Base-by-base conservation (phyloP, 2,329 filamentous ascomycete species). In the Colletotrichum paranaense region DNA sequence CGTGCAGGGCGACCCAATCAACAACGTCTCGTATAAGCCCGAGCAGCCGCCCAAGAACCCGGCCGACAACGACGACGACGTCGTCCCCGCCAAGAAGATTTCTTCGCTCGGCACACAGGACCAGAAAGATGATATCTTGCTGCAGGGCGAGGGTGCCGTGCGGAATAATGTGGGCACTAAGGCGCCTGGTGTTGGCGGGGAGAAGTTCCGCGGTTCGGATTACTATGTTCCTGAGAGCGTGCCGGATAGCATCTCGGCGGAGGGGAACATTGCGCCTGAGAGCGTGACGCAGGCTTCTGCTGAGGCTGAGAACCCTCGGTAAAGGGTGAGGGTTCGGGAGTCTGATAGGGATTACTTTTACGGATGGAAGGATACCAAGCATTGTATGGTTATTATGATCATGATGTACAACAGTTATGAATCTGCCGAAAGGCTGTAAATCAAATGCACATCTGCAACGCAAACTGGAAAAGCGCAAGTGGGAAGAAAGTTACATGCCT, bases 1-100 rank as follows among this genome's bases (percentile, higher is more conserved):
- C 57, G 81, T 84, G 49, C 85, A 82, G 63, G 78, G 83, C 49
- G 85, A 88, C 28, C 74, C 87, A 46, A 85, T 81, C 79, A 86
- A 86, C 57, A 88, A 85, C 75, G 78, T 78, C 22, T 77, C 85
- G 24, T 87, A 84, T 80, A 87, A 86, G 77, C 60, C 83, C 8
- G 68, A 78, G 68, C 78, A 81, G 46, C 77, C 77, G 52, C 78
- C 82, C 28, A 73, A 71, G 67, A 30, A 73, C 67, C 71, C 67
- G 14, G 84, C 85, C 26, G 68, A 80, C 63, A 80, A 86, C 67
- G 81, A 85, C 68, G 81, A 81, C 63, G 79, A 84, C 35, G 80
- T 84, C 3, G 80, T 81, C 0, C 75, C 77, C 3, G 78, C 79
- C 1, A 52, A 62, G 70, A 70, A 73, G 22, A 62, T 73, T 14